Base-by-base conservation (phyloP, 1,284 basidiomycete genomes). In the Microbotryum lychnidis-dioicae region DNA sequence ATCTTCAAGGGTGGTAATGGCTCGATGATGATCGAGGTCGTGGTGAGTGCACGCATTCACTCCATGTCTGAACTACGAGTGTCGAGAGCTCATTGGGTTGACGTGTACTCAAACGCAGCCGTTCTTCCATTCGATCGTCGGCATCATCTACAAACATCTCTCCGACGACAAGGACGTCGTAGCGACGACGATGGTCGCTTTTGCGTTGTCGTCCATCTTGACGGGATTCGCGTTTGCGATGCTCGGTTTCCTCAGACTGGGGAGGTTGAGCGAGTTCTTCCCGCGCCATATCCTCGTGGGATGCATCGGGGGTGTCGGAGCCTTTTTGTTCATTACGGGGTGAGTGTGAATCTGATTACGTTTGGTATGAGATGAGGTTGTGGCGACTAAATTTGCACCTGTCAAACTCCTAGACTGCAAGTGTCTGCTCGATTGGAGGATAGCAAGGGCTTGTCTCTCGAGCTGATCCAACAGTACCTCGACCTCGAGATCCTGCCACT, bases 21-120 rank as follows among this genome's bases (percentile, higher is more conserved):
- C 10, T 93, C 89, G 58, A 97, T 97, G 92, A 96, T 97, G 91
- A 97, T 97, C 66, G 93, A 97, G 75, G 90, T 92, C 14, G 90
- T 96, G 67, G 87, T 89, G 74, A 61, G 86, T 83, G 23, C 57
- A n/a, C 21, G 62, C 27, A 29, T 21, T 49, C n/a, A 20, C 8
- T 25, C 10, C 8, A 18, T 42, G 8, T 33, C 12, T 12, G 20
- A 53, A n/a, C 51, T 10, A 31, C 27, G 27, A 6, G 31, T 31
- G 9, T 31, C 9, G 31, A 31, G 10, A 31, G 31, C 31, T 31
- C 31, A 31, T 31, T 10, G 31, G 31, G 31, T 9, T 10, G 31
- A 31, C 8, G 31, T 31, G 31, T 31, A 2, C 31, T 31, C 23
- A 9, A 42, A 2, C 8, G 12, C 53, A 88, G 85, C 93, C 94